Evolutionary conservation across 75 land plant species (phyloP).

Genomic region (Sequoia sempervirens): DNA sequence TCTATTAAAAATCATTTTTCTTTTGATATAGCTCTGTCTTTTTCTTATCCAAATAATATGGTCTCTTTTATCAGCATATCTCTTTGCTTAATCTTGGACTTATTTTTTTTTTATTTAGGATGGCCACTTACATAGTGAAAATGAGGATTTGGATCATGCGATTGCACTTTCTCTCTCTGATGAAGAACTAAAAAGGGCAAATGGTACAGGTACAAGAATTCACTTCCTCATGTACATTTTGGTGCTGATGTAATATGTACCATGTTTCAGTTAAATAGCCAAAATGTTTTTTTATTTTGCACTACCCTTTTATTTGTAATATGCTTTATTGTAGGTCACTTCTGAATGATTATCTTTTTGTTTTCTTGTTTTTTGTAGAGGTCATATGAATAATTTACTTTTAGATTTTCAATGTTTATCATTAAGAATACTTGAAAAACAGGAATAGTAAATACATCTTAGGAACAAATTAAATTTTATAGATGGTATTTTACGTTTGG

Average conservation of each 20-base stretch:
- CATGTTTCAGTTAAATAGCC: not conserved
- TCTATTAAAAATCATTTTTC: not conserved
- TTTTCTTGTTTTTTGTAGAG: not conserved
- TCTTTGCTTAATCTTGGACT: not conserved
- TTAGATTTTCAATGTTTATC: not conserved
- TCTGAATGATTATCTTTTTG: not conserved
- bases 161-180: constrained; percentile 67
- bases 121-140: constrained; percentile 26
- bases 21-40: not conserved
- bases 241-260: not conserved
- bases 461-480: not conserved
- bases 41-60: not conserved
- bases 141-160: constrained; percentile 68
- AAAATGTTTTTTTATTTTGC: not conserved
- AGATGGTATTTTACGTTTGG: not conserved
- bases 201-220: constrained; percentile 11
- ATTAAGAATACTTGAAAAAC: not conserved
- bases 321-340: not conserved
- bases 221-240: not conserved
- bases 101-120: constrained; percentile 20
- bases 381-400: not conserved
- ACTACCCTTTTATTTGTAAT: not conserved
- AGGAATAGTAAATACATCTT: not conserved
- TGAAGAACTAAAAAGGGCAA: constrained; percentile 39
- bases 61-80: not conserved